Percentiles rank a stretch among this genome's conserved stretches.
These are phyloP conservation scores for Erodium moschatum DNA, from an alignment of 441 rosid genomes.

Conservation along the genomic window DNA sequence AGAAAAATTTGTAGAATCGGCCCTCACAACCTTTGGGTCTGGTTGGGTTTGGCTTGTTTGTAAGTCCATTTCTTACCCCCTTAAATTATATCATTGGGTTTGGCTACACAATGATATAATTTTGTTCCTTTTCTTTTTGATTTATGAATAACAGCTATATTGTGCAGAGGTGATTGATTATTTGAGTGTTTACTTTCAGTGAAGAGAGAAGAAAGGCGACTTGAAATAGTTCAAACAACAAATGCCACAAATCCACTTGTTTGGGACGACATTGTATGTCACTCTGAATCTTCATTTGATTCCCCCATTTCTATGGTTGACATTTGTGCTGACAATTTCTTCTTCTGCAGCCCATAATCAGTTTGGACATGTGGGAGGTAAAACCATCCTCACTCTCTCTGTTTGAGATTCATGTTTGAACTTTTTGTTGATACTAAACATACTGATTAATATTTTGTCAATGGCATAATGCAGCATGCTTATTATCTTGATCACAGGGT, in stretches of 20 bases:
- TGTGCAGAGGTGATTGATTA: not conserved
- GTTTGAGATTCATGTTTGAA: not conserved
- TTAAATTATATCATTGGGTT: too few relatives aligned
- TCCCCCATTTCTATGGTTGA: slow-evolving; percentile 8
- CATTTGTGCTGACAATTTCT: slow-evolving; percentile 20
- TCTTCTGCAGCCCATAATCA: slow-evolving; percentile 66
- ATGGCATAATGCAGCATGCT: slow-evolving; percentile 55
- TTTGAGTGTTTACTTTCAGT: slow-evolving; percentile 32
- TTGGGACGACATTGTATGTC: slow-evolving; percentile 77
- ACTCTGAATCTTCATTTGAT: slow-evolving; percentile 9
- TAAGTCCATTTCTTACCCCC: slow-evolving; percentile 31
- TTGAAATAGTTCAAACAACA: slow-evolving; percentile 58
- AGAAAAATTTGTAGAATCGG: slow-evolving; percentile 55
- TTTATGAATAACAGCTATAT: not conserved
- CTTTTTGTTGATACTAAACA: not conserved
- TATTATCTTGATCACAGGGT: slow-evolving; percentile 89
- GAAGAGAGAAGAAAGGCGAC: slow-evolving; percentile 64
- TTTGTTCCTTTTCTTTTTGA: too few relatives aligned
- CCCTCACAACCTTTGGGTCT: slow-evolving; percentile 65
- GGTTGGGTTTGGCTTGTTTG: slow-evolving; percentile 95
- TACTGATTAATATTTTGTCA: slow-evolving; percentile 12
- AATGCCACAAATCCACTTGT: slow-evolving; percentile 65
- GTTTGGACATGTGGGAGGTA: slow-evolving; percentile 94
- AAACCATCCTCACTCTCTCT: slow-evolving; percentile 15
- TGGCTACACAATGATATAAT: not conserved